Evolutionary conservation across 306 rosid species (phyloP).

Genomic region (Prunus salicina): DNA sequence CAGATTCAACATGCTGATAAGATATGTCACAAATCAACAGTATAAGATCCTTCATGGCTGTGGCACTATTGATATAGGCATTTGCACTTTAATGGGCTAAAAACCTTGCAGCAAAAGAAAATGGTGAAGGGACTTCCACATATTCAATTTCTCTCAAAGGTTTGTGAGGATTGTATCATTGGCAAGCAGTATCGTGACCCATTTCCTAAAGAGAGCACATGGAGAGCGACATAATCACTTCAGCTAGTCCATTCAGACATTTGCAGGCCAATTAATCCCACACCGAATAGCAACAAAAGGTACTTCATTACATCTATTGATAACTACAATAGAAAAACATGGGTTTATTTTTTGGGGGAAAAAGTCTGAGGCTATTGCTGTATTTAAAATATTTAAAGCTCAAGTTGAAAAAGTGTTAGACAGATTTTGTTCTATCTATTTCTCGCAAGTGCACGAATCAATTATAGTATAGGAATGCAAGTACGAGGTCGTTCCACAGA

Average conservation of each 20-base stretch:
- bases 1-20: background rate
- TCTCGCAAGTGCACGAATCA: no score
- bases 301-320: background rate
- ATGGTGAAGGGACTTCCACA: background rate
- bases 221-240: background rate
- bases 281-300: background rate
- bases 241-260: background rate
- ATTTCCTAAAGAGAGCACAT: background rate
- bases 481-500: no score
- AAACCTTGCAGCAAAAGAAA: background rate
- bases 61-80: background rate
- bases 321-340: background rate
- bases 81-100: background rate
- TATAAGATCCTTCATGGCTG: background rate
- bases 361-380: background rate
- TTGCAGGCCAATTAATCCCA: background rate
- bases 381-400: background rate
- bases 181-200: background rate
- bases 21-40: background rate
- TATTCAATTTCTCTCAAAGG: background rate
- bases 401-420: background rate
- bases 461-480: no score
- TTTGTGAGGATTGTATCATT: background rate
- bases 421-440: no score
- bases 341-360: background rate